A percentile compares a stretch with the other conserved stretches of the same genome.
phyloP scores from a whole-genome alignment of 495 filamentous ascomycete species.

The Daldinia concentrica region DNA sequence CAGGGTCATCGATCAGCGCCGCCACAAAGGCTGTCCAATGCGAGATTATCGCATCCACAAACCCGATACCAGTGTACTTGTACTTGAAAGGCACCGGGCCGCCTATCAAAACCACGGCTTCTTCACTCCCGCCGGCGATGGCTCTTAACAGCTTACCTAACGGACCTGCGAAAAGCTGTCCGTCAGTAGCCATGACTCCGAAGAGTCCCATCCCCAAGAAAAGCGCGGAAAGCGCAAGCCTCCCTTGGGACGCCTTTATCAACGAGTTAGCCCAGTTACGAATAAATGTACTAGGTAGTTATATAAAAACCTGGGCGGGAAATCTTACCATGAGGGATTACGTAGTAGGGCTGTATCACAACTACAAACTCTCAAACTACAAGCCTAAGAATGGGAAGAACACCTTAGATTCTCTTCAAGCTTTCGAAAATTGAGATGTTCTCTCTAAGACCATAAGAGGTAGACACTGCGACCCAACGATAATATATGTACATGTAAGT shows the following conservation, averaged over 20 bases:
- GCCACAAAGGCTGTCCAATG: conserved; percentile 63
- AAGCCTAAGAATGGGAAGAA: not conserved
- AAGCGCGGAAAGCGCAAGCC: conserved; percentile 38
- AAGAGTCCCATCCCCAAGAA: conserved; percentile 38
- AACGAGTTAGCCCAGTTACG: conserved; percentile 7
- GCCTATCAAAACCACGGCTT: conserved; percentile 14
- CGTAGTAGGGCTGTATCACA: conserved; percentile 1
- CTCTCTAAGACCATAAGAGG: not conserved
- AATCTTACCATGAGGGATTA: conserved; percentile 27
- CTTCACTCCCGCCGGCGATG: conserved; percentile 5
- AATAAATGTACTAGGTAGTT: too few species aligned
- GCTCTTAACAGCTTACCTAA: conserved; percentile 25
- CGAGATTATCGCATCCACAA: conserved; percentile 59
- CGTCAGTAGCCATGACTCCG: conserved; percentile 37
- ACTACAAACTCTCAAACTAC: not conserved
- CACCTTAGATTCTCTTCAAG: not conserved
- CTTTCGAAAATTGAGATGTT: not conserved
- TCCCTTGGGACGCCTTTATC: conserved; percentile 28
- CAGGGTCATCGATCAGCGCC: conserved; percentile 59
- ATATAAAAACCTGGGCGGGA: not conserved
- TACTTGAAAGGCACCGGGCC: conserved; percentile 39
- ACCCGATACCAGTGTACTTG: conserved; percentile 60
- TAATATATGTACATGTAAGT: conserved; percentile 4
- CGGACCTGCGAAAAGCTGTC: conserved; percentile 28
- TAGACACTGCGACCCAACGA: not conserved